These are phyloP conservation scores for Crithidia bombi DNA, from an alignment of 208 protist species.

Conservation along the genomic window DNA sequence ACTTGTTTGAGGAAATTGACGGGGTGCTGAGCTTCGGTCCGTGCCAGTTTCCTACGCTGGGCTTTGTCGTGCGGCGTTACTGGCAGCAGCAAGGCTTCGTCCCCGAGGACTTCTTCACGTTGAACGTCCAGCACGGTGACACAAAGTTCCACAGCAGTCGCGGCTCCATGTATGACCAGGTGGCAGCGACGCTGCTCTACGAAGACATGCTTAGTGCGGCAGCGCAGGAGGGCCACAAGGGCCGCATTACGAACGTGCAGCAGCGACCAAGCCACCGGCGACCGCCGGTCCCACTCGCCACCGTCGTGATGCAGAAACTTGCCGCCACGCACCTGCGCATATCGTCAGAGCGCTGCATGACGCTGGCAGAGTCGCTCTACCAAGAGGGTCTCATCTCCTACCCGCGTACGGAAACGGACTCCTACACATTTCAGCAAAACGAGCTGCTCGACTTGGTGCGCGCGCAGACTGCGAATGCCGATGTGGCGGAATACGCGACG, in stretches of 20 bases:
- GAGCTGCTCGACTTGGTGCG: constrained; percentile 84
- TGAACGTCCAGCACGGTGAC: constrained; percentile 59
- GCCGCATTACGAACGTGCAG: constrained; percentile 62
- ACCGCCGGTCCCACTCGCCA: constrained; percentile 96
- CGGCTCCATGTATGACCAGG: constrained; percentile 75
- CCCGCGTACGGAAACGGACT: constrained; percentile 98
- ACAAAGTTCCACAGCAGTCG: constrained; percentile 64
- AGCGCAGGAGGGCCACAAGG: constrained; percentile 41
- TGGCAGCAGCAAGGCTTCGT: constrained; percentile 89
- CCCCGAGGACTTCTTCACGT: constrained; percentile 76
- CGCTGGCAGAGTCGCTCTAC: constrained; percentile 92
- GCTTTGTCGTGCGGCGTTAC: constrained; percentile 91
- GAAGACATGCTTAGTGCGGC: constrained; percentile 69
- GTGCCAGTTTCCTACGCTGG: constrained; percentile 96
- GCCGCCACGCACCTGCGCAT: constrained; percentile 94
- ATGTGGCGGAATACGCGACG: constrained; percentile 57
- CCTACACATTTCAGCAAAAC: constrained; percentile 89
- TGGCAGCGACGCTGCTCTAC: constrained; percentile 73
- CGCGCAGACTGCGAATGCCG: constrained; percentile 64
- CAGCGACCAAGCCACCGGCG: constrained; percentile 72
- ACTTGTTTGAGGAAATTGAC: constrained; percentile 72
- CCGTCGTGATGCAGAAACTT: constrained; percentile 98
- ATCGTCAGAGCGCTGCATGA: constrained; percentile 95
- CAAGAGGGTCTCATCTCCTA: constrained; percentile 95
- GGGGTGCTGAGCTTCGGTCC: constrained; percentile 93